Evolutionary conservation across 306 rosid genomes (phyloP).

Genomic region (Sophora flavescens): DNA sequence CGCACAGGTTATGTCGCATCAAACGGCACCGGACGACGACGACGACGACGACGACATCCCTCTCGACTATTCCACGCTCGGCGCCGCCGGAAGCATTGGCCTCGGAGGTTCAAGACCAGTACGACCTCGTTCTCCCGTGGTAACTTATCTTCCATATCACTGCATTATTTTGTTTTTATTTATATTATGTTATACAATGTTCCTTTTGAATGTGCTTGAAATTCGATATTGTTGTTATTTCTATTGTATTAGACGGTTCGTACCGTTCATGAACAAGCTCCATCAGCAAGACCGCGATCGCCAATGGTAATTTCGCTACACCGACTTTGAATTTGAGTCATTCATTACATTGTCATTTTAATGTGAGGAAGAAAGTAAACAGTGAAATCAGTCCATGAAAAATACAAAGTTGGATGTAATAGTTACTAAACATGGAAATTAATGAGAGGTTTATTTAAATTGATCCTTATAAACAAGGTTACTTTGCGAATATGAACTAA

Average conservation of each 20-base stretch:
- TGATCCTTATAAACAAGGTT: too few species aligned
- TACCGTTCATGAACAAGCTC: conserved; percentile 46
- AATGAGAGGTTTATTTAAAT: too few species aligned
- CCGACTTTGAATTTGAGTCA: neutral
- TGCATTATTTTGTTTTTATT: neutral
- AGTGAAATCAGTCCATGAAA: too few species aligned
- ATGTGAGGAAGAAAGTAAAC: neutral
- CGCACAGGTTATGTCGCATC: conserved; percentile 93
- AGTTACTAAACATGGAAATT: too few species aligned
- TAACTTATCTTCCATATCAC: conserved; percentile 10
- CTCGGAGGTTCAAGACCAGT: conserved; percentile 73
- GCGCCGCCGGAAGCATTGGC: conserved; percentile 73
- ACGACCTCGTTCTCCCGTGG: conserved; percentile 75
- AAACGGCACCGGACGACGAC: conserved; percentile 54
- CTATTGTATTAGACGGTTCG: conserved; percentile 46
- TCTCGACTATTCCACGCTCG: conserved; percentile 56
- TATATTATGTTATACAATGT: neutral
- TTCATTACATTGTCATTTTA: neutral
- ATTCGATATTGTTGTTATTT: conserved; percentile 12
- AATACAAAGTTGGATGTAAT: too few species aligned
- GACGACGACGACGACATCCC: conserved; percentile 75
- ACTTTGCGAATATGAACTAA: too few species aligned
- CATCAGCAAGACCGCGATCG: conserved; percentile 46
- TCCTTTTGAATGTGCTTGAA: conserved; percentile 10
- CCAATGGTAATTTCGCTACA: conserved; percentile 50